Evolutionary conservation across 2,329 filamentous ascomycete species (phyloP), one percentile per base, ranked within the genome.

Genomic region (Cadophora malorum): DNA sequence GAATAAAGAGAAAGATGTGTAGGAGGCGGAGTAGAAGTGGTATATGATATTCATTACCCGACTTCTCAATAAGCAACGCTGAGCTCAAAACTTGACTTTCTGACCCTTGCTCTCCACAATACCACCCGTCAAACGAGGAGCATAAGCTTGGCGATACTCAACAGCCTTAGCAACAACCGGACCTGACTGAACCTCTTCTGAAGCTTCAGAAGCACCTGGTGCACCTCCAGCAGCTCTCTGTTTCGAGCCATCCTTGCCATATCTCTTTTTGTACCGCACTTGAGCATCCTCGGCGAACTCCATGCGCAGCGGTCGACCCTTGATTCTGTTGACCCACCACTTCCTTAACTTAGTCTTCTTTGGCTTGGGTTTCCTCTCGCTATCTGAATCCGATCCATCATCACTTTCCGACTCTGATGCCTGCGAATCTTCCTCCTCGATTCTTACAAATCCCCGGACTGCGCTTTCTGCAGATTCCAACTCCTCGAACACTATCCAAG

Each of bases 281-380:
- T 93, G 89, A 67, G 94, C 89, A 79, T 98, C 96, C 81, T 99
- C 96, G 23, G 96, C 96, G 75, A 95, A 94, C 79, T 99, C 95
- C 78, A 96, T 89, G 78, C 95, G 92, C 73, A 99, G 84, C 71
- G 89, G 86, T 35, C 96, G 88, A 33, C 94, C 94, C 63, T 91
- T 83, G 66, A 97, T 85, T 75, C 89, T 87, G 81, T 97, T 97
- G 72, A 97, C 90, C 86, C 93, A 96, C 85, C 94, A 92, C 79
- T 90, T 91, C 72, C 85, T 83, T 74, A 80, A 88, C 79, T 88
- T 88, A 74, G 82, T 84, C 80, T 90, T 90, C 75, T 82, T 88
- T 79, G 87, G 87, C 76, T 83, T 85, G 68, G 80, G 80, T 77
- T 86, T 85, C 64, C 77, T 71, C 21, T 76, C 70, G 35, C 75